A percentile compares a stretch with the other conserved stretches of the same genome.
phyloP scores from a whole-genome alignment of 2,329 filamentous ascomycete genomes.

The Phyllosticta paracitricarpa region DNA sequence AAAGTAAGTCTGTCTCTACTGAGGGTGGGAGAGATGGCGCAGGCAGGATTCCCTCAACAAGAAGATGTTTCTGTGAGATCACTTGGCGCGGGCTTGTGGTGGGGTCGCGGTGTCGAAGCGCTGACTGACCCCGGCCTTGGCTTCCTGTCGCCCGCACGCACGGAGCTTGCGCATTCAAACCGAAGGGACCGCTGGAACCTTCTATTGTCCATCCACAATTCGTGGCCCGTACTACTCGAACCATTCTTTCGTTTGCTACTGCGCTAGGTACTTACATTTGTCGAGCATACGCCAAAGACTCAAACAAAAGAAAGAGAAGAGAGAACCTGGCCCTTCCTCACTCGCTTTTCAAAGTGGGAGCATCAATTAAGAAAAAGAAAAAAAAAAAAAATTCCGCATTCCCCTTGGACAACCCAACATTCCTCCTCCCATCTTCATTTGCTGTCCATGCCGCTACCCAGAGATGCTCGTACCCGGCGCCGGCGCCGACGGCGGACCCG shows the following conservation, averaged over 20 bases:
- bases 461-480: conserved; percentile 3
- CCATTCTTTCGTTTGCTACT: neutral
- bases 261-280: neutral
- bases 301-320: neutral
- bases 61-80: neutral
- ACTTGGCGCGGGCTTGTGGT: neutral
- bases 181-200: too few relatives aligned
- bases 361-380: neutral
- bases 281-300: neutral
- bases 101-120: neutral
- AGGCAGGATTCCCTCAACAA: neutral
- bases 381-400: neutral
- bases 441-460: conserved; percentile 6
- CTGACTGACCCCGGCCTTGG: neutral
- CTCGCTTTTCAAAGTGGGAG: neutral
- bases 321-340: neutral
- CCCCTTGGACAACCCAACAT: neutral
- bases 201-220: neutral
- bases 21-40: neutral
- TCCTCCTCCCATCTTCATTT: conserved; percentile 1
- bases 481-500: conserved; percentile 2
- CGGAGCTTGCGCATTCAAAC: too few relatives aligned
- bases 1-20: too few relatives aligned
- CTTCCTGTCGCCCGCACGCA: too few relatives aligned
- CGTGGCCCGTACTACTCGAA: neutral